Evolutionary conservation across 345 rosid species (phyloP).

Genomic region (Atalantia buxifolia): DNA sequence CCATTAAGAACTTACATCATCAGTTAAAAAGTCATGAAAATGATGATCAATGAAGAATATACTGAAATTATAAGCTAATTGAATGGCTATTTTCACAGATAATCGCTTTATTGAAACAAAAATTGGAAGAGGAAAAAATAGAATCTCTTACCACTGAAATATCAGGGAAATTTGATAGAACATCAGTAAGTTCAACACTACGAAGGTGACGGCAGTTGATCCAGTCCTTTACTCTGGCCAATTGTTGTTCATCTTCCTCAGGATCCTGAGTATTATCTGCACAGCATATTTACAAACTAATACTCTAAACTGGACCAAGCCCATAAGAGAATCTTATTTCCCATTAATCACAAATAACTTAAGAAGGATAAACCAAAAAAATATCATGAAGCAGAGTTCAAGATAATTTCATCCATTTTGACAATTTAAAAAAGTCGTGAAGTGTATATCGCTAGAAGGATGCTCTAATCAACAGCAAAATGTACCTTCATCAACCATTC

Average conservation of each 20-base stretch:
- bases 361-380: background rate
- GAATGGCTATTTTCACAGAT: background rate
- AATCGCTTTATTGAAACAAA: background rate
- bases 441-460: background rate
- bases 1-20: constrained; percentile 10
- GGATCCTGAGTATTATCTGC: constrained; percentile 85
- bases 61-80: background rate
- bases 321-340: background rate
- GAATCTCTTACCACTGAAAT: constrained; percentile 60
- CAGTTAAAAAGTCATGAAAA: background rate
- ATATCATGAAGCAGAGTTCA: background rate
- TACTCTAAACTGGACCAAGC: background rate
- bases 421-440: background rate
- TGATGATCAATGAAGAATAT: constrained; percentile 1
- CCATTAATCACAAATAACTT: background rate
- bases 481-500: constrained; percentile 66
- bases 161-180: constrained; percentile 79
- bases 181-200: constrained; percentile 59
- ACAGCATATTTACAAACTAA: constrained; percentile 13
- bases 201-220: constrained; percentile 46
- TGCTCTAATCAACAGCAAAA: background rate
- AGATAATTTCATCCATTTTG: background rate
- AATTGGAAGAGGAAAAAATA: background rate
- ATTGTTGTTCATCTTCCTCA: constrained; percentile 73
- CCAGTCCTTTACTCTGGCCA: constrained; percentile 84